Conservation (phyloP, 2,329 filamentous ascomycete species). For the Paracamarosporium sp. region DNA sequence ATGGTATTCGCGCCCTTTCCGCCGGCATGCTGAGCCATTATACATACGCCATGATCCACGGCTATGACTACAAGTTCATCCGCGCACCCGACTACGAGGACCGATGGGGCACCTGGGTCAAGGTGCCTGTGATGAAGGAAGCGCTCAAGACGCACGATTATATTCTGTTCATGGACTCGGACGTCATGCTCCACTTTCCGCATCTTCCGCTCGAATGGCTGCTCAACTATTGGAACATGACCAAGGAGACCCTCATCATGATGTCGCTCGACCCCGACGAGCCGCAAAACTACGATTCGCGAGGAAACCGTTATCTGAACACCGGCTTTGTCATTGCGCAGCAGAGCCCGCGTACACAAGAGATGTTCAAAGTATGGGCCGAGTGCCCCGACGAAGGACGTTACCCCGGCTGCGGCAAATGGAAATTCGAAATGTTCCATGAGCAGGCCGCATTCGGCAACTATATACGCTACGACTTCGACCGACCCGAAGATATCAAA, state of each 20-base stretch:
- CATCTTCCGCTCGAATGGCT: conserved; percentile 59
- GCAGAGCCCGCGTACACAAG: conserved; percentile 44
- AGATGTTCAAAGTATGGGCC: conserved; percentile 48
- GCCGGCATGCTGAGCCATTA: conserved; percentile 49
- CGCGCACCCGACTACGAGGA: conserved; percentile 50
- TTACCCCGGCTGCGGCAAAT: conserved; percentile 44
- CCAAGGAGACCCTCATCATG: conserved; percentile 52
- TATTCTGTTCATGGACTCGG: conserved; percentile 58
- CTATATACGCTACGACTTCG: conserved; percentile 47
- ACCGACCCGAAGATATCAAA: conserved; percentile 45
- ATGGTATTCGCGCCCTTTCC: conserved; percentile 40
- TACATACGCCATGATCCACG: conserved; percentile 54
- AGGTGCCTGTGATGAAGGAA: conserved; percentile 55
- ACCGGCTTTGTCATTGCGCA: conserved; percentile 55
- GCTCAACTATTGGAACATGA: conserved; percentile 58
- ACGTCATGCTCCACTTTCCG: conserved; percentile 56
- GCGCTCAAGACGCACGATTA: conserved; percentile 51
- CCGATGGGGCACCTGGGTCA: conserved; percentile 57
- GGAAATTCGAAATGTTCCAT: conserved; percentile 45
- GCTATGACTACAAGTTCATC: conserved; percentile 58
- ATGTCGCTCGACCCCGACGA: conserved; percentile 56
- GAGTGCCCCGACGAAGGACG: conserved; percentile 44
- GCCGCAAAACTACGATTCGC: conserved; percentile 51
- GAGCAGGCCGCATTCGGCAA: conserved; percentile 49
- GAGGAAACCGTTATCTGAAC: conserved; percentile 51